phyloP scores from a whole-genome alignment of 179 eudicot genomes.

The Nepenthes alata region DNA sequence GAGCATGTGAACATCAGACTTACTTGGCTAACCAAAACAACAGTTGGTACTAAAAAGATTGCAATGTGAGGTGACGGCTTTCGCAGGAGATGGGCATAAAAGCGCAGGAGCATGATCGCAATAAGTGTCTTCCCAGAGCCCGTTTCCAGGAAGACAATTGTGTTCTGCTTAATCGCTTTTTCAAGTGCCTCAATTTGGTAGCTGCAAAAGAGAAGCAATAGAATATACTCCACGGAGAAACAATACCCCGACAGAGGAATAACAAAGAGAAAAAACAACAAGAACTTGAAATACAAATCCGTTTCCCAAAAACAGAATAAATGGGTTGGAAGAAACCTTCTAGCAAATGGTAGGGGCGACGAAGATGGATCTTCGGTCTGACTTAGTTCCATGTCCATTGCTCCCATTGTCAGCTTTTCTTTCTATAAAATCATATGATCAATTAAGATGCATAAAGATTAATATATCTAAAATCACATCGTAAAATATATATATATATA shows the following conservation, averaged over 20 bases:
- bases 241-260: not conserved
- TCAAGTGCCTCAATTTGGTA: constrained; percentile 85
- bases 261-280: not conserved
- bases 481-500: too few species aligned
- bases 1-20: constrained; percentile 1
- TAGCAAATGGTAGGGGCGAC: constrained; percentile 6
- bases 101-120: constrained; percentile 81
- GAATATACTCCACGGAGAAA: not conserved
- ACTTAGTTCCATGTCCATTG: not conserved
- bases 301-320: not conserved
- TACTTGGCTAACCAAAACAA: constrained; percentile 78
- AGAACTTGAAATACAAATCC: not conserved
- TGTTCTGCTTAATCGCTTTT: constrained; percentile 65
- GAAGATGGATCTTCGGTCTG: constrained; percentile 2
- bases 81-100: constrained; percentile 47
- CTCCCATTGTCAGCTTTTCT: constrained; percentile 2
- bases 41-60: constrained; percentile 81
- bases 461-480: too few species aligned
- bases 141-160: constrained; percentile 75
- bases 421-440: not conserved
- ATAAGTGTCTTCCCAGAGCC: constrained; percentile 93
- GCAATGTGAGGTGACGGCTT: constrained; percentile 55
- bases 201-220: constrained; percentile 23
- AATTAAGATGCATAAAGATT: not conserved
- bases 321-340: constrained; percentile 4